phyloP scores from a whole-genome alignment of 345 rosid species.

The Trapa incisa region DNA sequence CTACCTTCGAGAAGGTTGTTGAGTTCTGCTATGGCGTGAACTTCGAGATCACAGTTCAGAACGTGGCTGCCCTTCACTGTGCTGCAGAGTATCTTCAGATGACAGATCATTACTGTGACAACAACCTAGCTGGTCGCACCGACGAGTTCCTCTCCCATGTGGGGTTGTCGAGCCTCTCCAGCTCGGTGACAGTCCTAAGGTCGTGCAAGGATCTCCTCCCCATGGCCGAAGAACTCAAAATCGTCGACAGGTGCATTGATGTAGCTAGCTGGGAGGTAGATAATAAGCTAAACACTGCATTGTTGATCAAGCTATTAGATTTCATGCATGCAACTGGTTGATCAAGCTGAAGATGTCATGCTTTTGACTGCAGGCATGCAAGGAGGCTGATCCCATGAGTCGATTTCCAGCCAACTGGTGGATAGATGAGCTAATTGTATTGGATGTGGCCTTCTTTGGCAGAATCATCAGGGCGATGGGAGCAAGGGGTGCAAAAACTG shows the following conservation, averaged over 20 bases:
- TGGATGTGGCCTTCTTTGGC: conserved; percentile 41
- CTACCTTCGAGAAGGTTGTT: conserved; percentile 74
- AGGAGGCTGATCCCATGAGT: conserved; percentile 67
- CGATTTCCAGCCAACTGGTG: conserved; percentile 86
- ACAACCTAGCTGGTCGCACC: conserved; percentile 71
- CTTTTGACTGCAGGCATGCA: conserved; percentile 36
- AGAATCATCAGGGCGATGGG: conserved; percentile 46
- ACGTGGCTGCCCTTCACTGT: conserved; percentile 87
- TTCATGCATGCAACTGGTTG: neutral
- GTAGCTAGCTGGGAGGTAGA: conserved; percentile 43
- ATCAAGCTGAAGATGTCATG: neutral
- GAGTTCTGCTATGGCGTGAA: conserved; percentile 82
- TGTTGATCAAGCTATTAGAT: neutral
- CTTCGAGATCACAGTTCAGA: conserved; percentile 84
- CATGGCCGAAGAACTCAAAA: conserved; percentile 53
- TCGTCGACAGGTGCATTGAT: conserved; percentile 61
- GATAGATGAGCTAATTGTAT: conserved; percentile 74
- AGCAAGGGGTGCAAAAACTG: conserved; percentile 50
- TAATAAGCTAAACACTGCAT: neutral
- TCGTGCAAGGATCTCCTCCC: conserved; percentile 77
- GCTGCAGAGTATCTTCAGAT: conserved; percentile 81
- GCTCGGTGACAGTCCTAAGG: conserved; percentile 60
- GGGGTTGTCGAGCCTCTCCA: conserved; percentile 63
- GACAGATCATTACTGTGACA: conserved; percentile 60
- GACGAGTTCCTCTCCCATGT: conserved; percentile 76